These are phyloP conservation scores for Periconia sp. DNA, from an alignment of 2,329 filamentous ascomycete species.

Conservation along the genomic window DNA sequence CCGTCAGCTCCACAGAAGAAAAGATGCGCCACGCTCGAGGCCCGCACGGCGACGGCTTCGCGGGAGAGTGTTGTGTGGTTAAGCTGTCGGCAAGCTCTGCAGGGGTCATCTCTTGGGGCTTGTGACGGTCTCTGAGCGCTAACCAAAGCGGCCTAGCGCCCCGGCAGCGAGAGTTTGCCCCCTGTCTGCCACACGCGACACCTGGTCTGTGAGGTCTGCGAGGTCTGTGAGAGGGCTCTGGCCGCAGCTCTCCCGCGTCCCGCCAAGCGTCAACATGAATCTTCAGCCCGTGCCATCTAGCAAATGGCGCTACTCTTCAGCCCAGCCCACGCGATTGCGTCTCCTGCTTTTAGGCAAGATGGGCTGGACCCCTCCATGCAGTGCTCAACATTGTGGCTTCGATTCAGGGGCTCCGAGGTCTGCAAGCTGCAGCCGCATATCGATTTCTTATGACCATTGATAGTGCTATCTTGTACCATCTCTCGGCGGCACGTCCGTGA, in stretches of 20 bases:
- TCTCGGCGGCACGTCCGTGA: no score
- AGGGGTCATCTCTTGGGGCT: neutral
- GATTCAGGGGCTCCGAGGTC: no score
- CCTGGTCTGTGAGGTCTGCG: neutral
- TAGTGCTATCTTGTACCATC: no score
- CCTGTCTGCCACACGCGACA: neutral
- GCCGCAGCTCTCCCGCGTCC: neutral
- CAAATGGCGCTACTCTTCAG: neutral
- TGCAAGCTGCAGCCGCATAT: no score
- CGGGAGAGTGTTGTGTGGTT: neutral
- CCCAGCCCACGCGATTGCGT: constrained; percentile 3
- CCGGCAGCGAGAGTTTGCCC: no score
- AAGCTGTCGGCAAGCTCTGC: neutral
- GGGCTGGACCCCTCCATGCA: no score
- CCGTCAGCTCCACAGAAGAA: neutral
- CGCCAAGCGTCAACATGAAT: neutral
- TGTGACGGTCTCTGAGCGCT: neutral
- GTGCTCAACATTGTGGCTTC: no score
- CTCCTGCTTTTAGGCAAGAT: no score
- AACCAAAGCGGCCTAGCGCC: neutral
- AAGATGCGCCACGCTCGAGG: neutral
- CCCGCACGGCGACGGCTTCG: neutral
- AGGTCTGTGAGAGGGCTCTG: no score
- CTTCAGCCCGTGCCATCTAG: no score
- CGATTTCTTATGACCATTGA: no score